A percentile compares a stretch with the other conserved stretches of the same genome.
These are phyloP conservation scores for Bryoglossum gracile DNA, from an alignment of 495 filamentous ascomycete species.

Conservation along the genomic window DNA sequence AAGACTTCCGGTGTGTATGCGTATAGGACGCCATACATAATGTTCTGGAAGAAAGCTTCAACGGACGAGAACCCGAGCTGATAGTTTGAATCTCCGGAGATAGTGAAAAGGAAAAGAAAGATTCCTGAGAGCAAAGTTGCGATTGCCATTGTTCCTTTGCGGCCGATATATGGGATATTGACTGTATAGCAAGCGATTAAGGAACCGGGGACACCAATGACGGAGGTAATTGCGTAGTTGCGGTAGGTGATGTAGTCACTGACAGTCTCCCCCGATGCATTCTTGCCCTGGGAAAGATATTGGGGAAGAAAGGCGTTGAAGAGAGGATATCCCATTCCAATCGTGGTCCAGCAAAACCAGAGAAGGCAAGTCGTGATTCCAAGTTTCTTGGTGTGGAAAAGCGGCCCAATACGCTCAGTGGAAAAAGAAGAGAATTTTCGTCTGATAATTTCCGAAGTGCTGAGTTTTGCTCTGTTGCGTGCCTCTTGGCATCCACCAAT, in stretches of 20 bases:
- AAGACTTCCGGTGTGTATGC: slow-evolving; percentile 83
- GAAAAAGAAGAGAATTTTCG: slow-evolving; percentile 31
- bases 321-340: slow-evolving; percentile 59
- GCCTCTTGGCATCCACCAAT: slow-evolving; percentile 34
- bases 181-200: slow-evolving; percentile 64
- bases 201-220: slow-evolving; percentile 65
- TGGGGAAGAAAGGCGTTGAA: slow-evolving; percentile 84
- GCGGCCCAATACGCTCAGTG: slow-evolving; percentile 35
- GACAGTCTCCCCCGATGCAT: slow-evolving; percentile 33
- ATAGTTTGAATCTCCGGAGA: slow-evolving; percentile 31
- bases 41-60: slow-evolving; percentile 66
- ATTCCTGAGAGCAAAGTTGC: slow-evolving; percentile 63
- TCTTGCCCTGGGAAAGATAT: slow-evolving; percentile 63
- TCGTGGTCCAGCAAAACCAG: slow-evolving; percentile 51
- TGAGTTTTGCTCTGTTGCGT: slow-evolving; percentile 27
- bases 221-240: slow-evolving; percentile 68
- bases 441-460: slow-evolving; percentile 9
- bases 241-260: slow-evolving; percentile 59
- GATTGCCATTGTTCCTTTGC: slow-evolving; percentile 62
- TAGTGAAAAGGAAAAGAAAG: slow-evolving; percentile 58
- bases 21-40: slow-evolving; percentile 86
- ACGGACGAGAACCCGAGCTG: slow-evolving; percentile 70
- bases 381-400: slow-evolving; percentile 41
- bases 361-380: slow-evolving; percentile 44
- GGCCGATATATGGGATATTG: slow-evolving; percentile 62